Evolutionary conservation across 176 grass and related monocot species (phyloP).

Genomic region (Juncus inflexus): DNA sequence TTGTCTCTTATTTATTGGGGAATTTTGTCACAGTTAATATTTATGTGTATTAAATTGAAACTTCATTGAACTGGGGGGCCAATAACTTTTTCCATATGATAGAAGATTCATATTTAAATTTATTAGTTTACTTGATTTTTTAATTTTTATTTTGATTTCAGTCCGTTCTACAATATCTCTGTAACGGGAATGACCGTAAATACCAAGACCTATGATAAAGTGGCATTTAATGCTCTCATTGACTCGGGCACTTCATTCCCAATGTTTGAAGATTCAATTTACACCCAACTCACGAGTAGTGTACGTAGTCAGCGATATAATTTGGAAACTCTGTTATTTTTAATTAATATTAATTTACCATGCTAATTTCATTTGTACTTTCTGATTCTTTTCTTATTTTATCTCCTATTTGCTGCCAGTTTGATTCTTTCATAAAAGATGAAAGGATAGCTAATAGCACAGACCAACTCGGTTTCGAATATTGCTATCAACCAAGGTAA

Average conservation of each 20-base stretch:
- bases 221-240: conserved; percentile 40
- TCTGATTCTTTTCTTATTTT: conserved; percentile 2
- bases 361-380: background rate
- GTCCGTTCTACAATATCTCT: conserved; percentile 57
- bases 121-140: background rate
- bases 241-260: conserved; percentile 78
- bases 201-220: background rate
- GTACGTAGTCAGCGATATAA: conserved; percentile 26
- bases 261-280: conserved; percentile 45
- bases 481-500: conserved; percentile 38
- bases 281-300: conserved; percentile 31
- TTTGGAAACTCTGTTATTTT: background rate
- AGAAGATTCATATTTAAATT: too few species aligned
- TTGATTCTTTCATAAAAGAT: conserved; percentile 6
- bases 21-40: background rate
- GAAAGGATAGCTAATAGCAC: background rate
- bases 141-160: conserved; percentile 16
- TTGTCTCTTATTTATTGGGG: too few species aligned
- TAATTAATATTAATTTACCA: background rate
- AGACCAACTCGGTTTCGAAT: conserved; percentile 31
- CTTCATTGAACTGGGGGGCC: background rate
- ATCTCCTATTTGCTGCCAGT: conserved; percentile 16
- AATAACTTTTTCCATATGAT: too few species aligned
- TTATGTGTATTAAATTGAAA: background rate
- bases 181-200: conserved; percentile 39